A percentile compares a stretch with the other conserved stretches of the same genome.
These are phyloP conservation scores for Tranzscheliella williamsii DNA, from an alignment of 1,284 basidiomycete species.

Conservation along the genomic window DNA sequence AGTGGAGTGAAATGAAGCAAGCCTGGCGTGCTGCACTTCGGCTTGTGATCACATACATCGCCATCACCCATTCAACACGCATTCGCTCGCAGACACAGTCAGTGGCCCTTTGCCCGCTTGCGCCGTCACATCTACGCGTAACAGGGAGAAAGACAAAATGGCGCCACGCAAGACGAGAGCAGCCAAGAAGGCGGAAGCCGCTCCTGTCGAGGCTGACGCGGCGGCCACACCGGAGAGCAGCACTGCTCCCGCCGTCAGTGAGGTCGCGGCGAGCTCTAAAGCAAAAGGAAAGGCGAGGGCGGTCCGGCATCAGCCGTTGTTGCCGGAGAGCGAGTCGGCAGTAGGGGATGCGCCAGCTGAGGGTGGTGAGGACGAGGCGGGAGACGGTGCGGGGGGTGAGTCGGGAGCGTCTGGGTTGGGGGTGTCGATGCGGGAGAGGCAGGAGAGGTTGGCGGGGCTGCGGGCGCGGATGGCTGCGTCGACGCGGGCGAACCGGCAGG, in stretches of 20 bases:
- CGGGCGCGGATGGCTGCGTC: constrained; percentile 41
- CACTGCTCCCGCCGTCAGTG: no score
- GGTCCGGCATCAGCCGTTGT: constrained; percentile 12
- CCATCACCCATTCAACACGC: no score
- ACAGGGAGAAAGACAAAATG: constrained; percentile 12
- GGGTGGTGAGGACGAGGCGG: no score
- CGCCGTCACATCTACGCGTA: not conserved
- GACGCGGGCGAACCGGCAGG: constrained; percentile 45
- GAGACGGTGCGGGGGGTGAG: no score
- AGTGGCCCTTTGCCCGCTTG: not conserved
- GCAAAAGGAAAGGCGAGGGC: constrained; percentile 15
- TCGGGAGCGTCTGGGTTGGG: no score
- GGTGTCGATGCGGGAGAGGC: constrained; percentile 20
- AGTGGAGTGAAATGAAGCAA: no score
- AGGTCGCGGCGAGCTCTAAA: not conserved
- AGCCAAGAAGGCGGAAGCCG: constrained; percentile 5
- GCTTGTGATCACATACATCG: no score
- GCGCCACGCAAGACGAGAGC: constrained; percentile 19
- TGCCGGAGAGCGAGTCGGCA: constrained; percentile 1
- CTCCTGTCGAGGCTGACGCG: no score
- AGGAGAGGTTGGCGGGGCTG: constrained; percentile 15
- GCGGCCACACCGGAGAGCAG: no score
- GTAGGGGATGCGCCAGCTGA: no score
- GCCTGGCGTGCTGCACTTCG: no score
- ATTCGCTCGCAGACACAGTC: no score